Percentiles rank a stretch among this genome's conserved stretches.
These are phyloP conservation scores for Ustilago cynodontis DNA, from an alignment of 1,284 basidiomycete genomes.

Conservation along the genomic window DNA sequence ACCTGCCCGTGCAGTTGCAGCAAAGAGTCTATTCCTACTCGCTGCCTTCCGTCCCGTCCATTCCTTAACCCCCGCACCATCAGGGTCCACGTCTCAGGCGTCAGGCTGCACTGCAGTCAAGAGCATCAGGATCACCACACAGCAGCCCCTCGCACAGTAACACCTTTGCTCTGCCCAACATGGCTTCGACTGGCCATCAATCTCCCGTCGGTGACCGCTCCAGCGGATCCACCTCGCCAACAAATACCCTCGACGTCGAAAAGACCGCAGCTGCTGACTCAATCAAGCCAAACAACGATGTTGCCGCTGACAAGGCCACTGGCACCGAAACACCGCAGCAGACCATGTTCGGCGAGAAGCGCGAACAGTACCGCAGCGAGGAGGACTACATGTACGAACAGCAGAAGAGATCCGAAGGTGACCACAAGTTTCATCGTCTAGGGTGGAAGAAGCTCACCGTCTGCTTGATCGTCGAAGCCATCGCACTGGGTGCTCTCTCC, in stretches of 20 bases:
- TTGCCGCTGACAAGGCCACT: background rate
- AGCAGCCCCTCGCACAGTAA: background rate
- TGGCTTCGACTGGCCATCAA: constrained; percentile 40
- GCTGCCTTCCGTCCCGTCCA: constrained; percentile 7
- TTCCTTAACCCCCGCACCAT: constrained; percentile 2
- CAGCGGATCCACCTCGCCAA: constrained; percentile 36
- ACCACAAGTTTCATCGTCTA: constrained; percentile 59
- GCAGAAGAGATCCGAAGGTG: constrained; percentile 47
- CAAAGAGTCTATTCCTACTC: background rate
- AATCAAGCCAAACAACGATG: constrained; percentile 27
- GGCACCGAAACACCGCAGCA: constrained; percentile 10
- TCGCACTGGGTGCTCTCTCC: constrained; percentile 59
- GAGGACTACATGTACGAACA: constrained; percentile 57
- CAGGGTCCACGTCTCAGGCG: constrained; percentile 2
- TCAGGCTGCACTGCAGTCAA: background rate
- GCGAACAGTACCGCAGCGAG: constrained; percentile 52
- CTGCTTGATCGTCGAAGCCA: constrained; percentile 64
- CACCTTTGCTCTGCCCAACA: constrained; percentile 7
- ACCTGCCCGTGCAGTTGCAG: constrained; percentile 5
- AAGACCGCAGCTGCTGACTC: constrained; percentile 23
- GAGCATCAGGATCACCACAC: too few relatives aligned
- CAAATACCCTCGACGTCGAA: constrained; percentile 38
- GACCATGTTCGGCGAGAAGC: constrained; percentile 55
- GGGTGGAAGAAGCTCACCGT: constrained; percentile 61
- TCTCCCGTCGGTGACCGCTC: constrained; percentile 29